Evolutionary conservation across 2,329 filamentous ascomycete species (phyloP).

Genomic region (Calonectria ilicicola): DNA sequence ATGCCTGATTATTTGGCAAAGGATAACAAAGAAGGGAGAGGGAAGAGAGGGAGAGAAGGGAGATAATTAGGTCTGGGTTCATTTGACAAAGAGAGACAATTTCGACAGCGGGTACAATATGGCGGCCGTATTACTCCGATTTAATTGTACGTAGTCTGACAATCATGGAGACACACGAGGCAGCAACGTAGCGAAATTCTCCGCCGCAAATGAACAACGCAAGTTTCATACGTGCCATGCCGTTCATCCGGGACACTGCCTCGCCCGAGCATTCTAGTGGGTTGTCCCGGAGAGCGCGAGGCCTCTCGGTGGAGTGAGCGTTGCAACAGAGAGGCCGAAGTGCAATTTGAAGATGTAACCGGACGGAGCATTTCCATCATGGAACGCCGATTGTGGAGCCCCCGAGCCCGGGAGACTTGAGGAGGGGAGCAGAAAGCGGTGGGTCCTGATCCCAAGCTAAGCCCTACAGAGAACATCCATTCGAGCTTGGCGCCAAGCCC

Average conservation of each 20-base stretch:
- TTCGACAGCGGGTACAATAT: background rate
- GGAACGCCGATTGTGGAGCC: conserved; percentile 10
- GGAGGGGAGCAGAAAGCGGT: background rate
- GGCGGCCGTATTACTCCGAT: too few relatives aligned
- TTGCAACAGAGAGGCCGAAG: background rate
- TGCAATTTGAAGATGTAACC: background rate
- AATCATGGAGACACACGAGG: background rate
- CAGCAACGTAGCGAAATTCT: background rate
- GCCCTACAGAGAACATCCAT: conserved; percentile 17
- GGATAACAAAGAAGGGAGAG: too few relatives aligned
- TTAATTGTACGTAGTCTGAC: background rate
- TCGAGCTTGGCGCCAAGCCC: conserved; percentile 19
- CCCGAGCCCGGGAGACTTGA: conserved; percentile 3
- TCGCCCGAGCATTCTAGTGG: background rate
- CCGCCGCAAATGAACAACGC: background rate
- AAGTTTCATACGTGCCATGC: background rate
- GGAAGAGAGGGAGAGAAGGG: too few relatives aligned
- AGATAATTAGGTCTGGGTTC: too few relatives aligned
- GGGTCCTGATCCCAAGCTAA: background rate
- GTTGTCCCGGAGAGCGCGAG: background rate
- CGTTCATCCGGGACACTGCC: conserved; percentile 10
- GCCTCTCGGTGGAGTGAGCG: background rate
- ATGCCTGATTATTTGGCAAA: background rate
- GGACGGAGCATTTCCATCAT: background rate
- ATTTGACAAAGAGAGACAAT: background rate